Evolutionary conservation across 2,329 filamentous ascomycete genomes (phyloP).

Genomic region (Blumeria hordei): DNA sequence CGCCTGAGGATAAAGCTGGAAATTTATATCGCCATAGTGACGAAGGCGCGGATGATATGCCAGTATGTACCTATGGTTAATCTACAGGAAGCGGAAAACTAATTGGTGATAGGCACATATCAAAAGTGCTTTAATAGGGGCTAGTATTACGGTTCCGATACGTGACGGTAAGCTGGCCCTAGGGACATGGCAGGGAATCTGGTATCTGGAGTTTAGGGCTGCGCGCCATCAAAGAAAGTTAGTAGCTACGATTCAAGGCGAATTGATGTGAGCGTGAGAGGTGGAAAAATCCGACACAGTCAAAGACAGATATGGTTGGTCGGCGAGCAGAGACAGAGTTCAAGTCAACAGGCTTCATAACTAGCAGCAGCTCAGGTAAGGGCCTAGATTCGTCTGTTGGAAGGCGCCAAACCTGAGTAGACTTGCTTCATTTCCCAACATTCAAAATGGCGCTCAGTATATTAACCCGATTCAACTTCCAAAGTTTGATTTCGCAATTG

Average conservation of each 20-base stretch:
- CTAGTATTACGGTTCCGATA: constrained; percentile 78
- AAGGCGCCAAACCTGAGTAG: too few species aligned
- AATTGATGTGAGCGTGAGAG: constrained; percentile 24
- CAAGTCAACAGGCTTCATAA: too few species aligned
- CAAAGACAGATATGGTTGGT: too few species aligned
- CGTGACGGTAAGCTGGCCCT: constrained; percentile 52
- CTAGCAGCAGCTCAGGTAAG: too few species aligned
- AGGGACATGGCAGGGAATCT: constrained; percentile 69
- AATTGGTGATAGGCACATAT: constrained; percentile 45
- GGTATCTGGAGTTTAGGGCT: constrained; percentile 75
- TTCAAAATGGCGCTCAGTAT: not conserved
- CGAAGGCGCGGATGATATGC: constrained; percentile 87
- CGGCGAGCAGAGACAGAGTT: too few species aligned
- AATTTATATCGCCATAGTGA: constrained; percentile 65
- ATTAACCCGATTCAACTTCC: not conserved
- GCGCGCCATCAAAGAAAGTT: constrained; percentile 56
- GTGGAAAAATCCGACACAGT: too few species aligned
- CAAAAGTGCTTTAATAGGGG: constrained; percentile 72
- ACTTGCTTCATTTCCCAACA: too few species aligned
- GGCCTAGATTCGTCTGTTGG: too few species aligned
- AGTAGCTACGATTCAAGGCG: constrained; percentile 84
- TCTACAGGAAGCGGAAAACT: not conserved
- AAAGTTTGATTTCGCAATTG: not conserved
- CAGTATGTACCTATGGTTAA: constrained; percentile 23
- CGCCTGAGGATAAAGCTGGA: constrained; percentile 54